These are phyloP conservation scores for Berberis thunbergii DNA, from an alignment of 164 flowering plant genomes.

Conservation along the genomic window DNA sequence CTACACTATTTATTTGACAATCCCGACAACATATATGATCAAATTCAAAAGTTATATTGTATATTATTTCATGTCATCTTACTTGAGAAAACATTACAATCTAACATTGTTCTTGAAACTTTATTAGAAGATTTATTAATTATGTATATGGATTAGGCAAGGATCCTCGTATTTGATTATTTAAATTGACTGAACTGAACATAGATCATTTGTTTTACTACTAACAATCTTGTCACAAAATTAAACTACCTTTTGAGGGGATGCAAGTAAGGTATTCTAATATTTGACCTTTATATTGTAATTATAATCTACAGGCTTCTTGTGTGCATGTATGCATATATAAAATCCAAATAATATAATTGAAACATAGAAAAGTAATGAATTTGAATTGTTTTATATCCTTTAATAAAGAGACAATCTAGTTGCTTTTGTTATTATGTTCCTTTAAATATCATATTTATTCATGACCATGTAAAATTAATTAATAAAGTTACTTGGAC, in stretches of 20 bases:
- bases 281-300: conserved; percentile 20
- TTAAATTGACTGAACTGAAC: conserved; percentile 7
- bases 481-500: conserved; percentile 9
- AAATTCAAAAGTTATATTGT: no score
- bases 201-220: conserved; percentile 4
- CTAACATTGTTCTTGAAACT: background rate
- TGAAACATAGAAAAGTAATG: background rate
- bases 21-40: no score
- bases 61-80: background rate
- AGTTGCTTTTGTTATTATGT: background rate
- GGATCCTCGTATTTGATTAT: conserved; percentile 1
- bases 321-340: background rate
- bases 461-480: background rate
- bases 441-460: background rate
- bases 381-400: background rate
- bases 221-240: conserved; percentile 9
- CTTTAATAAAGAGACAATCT: conserved; percentile 5
- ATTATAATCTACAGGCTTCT: conserved; percentile 6
- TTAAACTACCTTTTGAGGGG: conserved; percentile 8
- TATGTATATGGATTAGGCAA: background rate
- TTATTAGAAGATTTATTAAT: background rate
- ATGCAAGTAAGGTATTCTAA: conserved; percentile 11
- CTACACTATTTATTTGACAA: no score
- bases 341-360: background rate
- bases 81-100: background rate